Evolutionary conservation across 129 eudicot species (phyloP).

Genomic region (Erigeron canadensis): DNA sequence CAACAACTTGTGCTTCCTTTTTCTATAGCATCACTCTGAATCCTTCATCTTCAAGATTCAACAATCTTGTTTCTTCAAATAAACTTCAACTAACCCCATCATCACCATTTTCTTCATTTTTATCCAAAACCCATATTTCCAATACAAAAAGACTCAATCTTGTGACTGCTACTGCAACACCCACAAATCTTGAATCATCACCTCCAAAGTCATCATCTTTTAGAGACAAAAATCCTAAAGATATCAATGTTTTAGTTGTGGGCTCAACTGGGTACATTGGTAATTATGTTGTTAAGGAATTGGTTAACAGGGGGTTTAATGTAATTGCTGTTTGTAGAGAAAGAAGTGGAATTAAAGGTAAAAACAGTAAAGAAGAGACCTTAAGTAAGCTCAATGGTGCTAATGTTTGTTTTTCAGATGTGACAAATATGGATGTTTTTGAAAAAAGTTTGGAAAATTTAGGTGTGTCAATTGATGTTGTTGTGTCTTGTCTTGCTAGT

Average conservation of each 20-base stretch:
- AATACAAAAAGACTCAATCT: conserved; percentile 37
- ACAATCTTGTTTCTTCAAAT: conserved; percentile 36
- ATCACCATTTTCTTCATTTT: conserved; percentile 33
- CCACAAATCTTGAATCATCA: conserved; percentile 37
- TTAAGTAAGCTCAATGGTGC: conserved; percentile 63
- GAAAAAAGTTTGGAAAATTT: conserved; percentile 55
- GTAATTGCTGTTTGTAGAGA: conserved; percentile 90
- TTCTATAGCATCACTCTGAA: conserved; percentile 44
- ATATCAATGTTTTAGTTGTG: conserved; percentile 82
- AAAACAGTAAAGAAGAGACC: conserved; percentile 66
- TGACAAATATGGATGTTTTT: conserved; percentile 59
- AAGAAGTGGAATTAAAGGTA: conserved; percentile 78
- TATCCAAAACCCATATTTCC: conserved; percentile 29
- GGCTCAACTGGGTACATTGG: conserved; percentile 98
- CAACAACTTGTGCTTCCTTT: conserved; percentile 32
- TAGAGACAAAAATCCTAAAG: conserved; percentile 64
- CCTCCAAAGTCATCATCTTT: conserved; percentile 49
- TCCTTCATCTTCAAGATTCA: conserved; percentile 44
- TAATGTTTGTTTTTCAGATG: conserved; percentile 88
- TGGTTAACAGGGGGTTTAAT: conserved; percentile 82
- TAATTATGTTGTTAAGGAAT: conserved; percentile 75
- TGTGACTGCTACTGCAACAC: conserved; percentile 35
- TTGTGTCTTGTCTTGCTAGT: conserved; percentile 89
- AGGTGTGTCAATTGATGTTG: conserved; percentile 76
- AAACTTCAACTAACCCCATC: conserved; percentile 58